Evolutionary conservation across 208 protist genomes (phyloP).

Genomic region (Angomonas desouzai): DNA sequence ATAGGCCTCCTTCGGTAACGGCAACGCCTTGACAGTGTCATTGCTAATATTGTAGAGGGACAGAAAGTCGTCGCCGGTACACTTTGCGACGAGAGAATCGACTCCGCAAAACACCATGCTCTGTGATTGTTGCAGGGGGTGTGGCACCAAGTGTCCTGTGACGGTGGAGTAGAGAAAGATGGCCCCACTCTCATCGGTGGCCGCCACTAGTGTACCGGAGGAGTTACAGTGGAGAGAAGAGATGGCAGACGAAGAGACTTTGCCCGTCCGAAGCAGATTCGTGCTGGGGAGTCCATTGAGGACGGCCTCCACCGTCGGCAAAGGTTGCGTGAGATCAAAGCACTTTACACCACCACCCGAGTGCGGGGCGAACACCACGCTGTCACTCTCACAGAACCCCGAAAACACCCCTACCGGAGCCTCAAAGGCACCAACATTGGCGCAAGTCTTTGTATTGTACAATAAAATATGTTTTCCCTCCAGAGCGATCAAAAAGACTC

Average conservation of each 20-base stretch:
- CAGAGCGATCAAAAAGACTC: conserved; percentile 42
- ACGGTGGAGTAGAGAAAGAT: conserved; percentile 40
- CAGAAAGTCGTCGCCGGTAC: conserved; percentile 5
- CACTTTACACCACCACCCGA: conserved; percentile 51
- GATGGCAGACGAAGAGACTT: conserved; percentile 49
- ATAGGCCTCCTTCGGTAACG: conserved; percentile 18
- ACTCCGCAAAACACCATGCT: conserved; percentile 29
- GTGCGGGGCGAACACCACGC: conserved; percentile 42
- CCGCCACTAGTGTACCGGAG: conserved; percentile 20
- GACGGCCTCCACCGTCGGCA: conserved; percentile 46
- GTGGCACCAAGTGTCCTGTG: conserved; percentile 22
- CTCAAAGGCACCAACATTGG: conserved; percentile 43
- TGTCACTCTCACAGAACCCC: conserved; percentile 43
- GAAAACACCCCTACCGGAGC: conserved; percentile 44
- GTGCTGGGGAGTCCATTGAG: conserved; percentile 49
- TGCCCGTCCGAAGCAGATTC: conserved; percentile 51
- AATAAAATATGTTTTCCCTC: conserved; percentile 38
- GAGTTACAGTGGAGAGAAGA: conserved; percentile 30
- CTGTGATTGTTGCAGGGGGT: conserved; percentile 21
- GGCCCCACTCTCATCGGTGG: conserved; percentile 22
- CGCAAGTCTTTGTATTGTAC: conserved; percentile 54
- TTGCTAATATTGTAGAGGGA: conserved; percentile 22
- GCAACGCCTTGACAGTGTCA: conserved; percentile 1
- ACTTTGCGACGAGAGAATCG: conserved; percentile 36
- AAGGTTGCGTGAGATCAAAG: conserved; percentile 41